A percentile compares a stretch with the other conserved stretches of the same genome.
These are phyloP conservation scores for Didymella pomorum DNA, from an alignment of 2,329 filamentous ascomycete species.

Conservation along the genomic window DNA sequence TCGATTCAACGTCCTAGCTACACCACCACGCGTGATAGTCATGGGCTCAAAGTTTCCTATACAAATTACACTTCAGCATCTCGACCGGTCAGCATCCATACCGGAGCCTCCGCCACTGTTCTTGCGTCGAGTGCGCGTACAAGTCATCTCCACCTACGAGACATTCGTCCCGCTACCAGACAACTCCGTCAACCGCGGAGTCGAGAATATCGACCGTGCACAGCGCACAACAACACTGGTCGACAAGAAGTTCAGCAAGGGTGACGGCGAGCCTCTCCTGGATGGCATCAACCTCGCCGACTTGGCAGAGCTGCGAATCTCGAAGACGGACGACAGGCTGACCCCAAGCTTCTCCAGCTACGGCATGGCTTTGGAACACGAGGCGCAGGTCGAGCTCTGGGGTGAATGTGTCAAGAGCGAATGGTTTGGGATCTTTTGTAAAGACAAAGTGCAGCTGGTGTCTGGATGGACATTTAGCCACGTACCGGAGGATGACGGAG, in stretches of 20 bases:
- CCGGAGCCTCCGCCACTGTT: constrained; percentile 32
- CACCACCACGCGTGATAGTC: constrained; percentile 31
- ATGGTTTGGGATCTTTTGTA: constrained; percentile 27
- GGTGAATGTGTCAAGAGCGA: constrained; percentile 40
- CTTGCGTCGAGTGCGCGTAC: constrained; percentile 36
- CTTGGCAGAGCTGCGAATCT: constrained; percentile 18
- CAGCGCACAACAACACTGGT: constrained; percentile 23
- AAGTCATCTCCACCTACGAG: constrained; percentile 24
- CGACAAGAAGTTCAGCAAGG: constrained; percentile 30
- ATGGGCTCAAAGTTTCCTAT: constrained; percentile 28
- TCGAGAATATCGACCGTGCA: constrained; percentile 18
- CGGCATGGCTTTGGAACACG: constrained; percentile 34
- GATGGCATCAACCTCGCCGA: constrained; percentile 28
- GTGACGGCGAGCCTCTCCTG: constrained; percentile 24
- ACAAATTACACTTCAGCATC: constrained; percentile 32
- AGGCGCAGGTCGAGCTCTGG: constrained; percentile 36
- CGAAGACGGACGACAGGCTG: constrained; percentile 11
- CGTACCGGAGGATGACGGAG: background rate
- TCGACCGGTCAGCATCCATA: constrained; percentile 38
- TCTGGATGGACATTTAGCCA: constrained; percentile 21
- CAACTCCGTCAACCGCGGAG: constrained; percentile 9
- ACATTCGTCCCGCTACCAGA: constrained; percentile 27
- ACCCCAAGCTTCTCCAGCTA: constrained; percentile 40
- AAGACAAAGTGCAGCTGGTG: constrained; percentile 30
- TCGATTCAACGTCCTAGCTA: constrained; percentile 35